Percentiles rank a stretch among this genome's conserved stretches.
phyloP scores from a whole-genome alignment of 176 grass and related monocot species.

The Avena sativa region DNA sequence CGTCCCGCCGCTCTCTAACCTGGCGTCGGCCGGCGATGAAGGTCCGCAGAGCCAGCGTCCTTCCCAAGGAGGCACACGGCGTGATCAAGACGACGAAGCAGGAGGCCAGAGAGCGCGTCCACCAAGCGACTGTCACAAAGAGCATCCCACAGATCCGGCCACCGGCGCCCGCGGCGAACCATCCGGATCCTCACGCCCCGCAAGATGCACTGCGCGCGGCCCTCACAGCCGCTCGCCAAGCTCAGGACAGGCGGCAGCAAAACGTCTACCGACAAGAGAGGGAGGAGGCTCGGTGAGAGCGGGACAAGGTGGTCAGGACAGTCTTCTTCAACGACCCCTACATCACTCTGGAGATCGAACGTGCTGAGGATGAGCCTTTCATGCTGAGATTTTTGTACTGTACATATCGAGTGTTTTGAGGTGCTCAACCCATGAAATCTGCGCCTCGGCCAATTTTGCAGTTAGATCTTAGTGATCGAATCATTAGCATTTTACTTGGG shows the following conservation, averaged over 20 bases:
- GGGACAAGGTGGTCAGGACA: constrained; percentile 40
- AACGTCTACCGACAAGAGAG: neutral
- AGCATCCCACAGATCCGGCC: neutral
- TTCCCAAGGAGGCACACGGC: neutral
- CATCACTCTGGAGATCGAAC: constrained; percentile 37
- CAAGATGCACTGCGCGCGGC: neutral
- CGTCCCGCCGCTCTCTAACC: neutral
- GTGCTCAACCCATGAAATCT: no score
- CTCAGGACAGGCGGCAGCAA: neutral
- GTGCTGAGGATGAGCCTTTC: neutral
- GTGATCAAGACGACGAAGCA: neutral
- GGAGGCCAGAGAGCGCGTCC: neutral
- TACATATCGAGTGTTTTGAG: no score
- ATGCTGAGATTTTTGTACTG: neutral
- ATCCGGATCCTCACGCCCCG: neutral
- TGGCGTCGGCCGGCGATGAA: neutral
- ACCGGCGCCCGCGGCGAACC: neutral
- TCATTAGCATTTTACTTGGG: no score
- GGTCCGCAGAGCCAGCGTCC: neutral
- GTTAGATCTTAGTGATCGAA: no score
- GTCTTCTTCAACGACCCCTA: constrained; percentile 54
- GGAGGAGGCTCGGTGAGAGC: constrained; percentile 40
- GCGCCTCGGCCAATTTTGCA: no score
- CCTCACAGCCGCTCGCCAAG: neutral
- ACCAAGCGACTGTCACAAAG: neutral